Base-by-base conservation (phyloP, 768 basidiomycete genomes). In the Nidularia pulvinata region DNA sequence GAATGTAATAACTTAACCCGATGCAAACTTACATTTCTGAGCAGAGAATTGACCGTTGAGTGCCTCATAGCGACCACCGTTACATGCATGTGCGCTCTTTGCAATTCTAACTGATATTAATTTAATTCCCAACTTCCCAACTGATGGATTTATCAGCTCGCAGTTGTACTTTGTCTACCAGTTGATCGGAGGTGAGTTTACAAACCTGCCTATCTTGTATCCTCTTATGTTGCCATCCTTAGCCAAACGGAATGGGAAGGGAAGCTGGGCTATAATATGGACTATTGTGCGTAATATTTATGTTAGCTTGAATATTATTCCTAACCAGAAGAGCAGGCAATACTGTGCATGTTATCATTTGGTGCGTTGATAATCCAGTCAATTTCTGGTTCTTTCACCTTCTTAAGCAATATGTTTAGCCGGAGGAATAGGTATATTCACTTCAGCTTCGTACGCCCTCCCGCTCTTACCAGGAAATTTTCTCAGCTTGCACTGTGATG, bases 51-150 rank as follows among this genome's bases (percentile, higher is more conserved):
- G 66, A 25, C 45, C 1, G 45, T 5, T 25, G 45, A 74, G 55
- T 73, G 72, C 48, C 57, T 71, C 16, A 58, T 70, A 9, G 66
- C 72, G 6, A 65, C 69, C 1, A 55, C 68, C 16, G 67, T 74
- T 45, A 71, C 69, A 11, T 61, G 70, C 51, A 72, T 69, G 71
- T 72, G 22, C 44, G 66, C 55, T 32, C 13, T 6, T 22, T 42
- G 11, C 11, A 11, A 11, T 42, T 42, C 39, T 19, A 4, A 42
- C 2, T 4, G 2, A 30, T 30, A 42, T 42, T 13, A 42, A 42
- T 46, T 46, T 10, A 25, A n/a, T 46, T 4, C 25, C n/a, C 25
- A 14, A 46, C 13, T n/a, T 30, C 25, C 3, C 14, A n/a, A 22
- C 13, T 25, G 14, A 30, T 11, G 13, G 14, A 14, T 46, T 46